Base-by-base conservation (phyloP, 1,284 basidiomycete genomes). In the Mrakiaceae sp. region DNA sequence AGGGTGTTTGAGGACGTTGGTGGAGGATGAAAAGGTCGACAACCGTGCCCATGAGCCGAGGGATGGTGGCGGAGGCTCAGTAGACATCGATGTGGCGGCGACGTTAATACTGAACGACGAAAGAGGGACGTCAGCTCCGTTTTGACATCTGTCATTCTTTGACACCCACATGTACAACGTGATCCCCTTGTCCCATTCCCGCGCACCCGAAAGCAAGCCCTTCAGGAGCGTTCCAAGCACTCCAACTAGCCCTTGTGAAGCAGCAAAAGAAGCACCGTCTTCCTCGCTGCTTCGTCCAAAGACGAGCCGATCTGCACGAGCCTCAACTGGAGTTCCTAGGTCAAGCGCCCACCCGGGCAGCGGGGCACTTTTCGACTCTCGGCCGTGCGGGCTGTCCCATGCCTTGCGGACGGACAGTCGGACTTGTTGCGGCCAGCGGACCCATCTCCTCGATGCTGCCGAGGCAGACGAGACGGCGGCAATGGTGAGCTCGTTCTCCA, bases 401-500 rank as follows among this genome's bases (percentile, higher is more conserved):
- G 60, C 56, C 39, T 64, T 43, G 10, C 64, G 66, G 16, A 68
- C 52, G 27, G 67, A 63, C 3, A 70, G 52, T n/a, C 64, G 40
- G 14, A 69, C 50, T 8, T 62, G 63, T 9, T 58, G 55, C 0
- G 67, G 67, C 52, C 64, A 70, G 7, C 69, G 67, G 4, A 65
- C 52, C 67, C 68, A 70, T 12, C 14, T 55, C 6, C 46, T 42
- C 5, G 27, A 39, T 2, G 40, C 43, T 55, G 16, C 6, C 44
- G 56, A 61, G 60, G 53, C 47, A 14, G 27, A 46, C 43, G 11
- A n/a, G 14, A 51, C 60, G 2, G n/a, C 27, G 11, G 48, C 5
- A 9, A 56, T 52, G 4, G 57, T 49, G 44, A 70, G 57, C 54
- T 70, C 69, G 6, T 67, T 68, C 52, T 70, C 67, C 8, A 70